Evolutionary conservation across 2,329 filamentous ascomycete genomes (phyloP), one percentile per base, ranked within the genome.

Genomic region (Arthroderma uncinatum): DNA sequence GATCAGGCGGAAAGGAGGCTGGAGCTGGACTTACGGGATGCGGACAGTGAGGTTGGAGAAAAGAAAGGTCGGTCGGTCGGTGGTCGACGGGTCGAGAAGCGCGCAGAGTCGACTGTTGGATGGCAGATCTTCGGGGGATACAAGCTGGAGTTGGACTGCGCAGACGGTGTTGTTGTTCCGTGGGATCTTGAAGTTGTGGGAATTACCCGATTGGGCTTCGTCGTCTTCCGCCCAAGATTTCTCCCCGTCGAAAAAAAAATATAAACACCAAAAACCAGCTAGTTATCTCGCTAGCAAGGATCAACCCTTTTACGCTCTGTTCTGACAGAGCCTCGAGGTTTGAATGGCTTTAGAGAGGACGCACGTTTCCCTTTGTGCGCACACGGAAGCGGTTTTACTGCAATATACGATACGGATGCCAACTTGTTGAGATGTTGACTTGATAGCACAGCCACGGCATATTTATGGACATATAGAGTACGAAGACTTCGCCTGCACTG

Each of bases 171-270:
- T 50, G 40, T 50, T 50, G 47, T 16, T 30, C 21, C 47, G 37
- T 53, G 55, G 48, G 54, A 58, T 54, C 40, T 16, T 39, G 39
- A 28, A 33, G 40, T 48, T 34, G 39, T 36, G 34, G 42, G 48
- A 54, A 40, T 40, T 36, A 53, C 23, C 48, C 16, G 39, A 47
- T 53, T 44, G 37, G 30, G 44, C 34, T 37, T 28, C 36, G 36
- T 54, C 36, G 14, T 28, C 21, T 37, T 40, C 21, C 23, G 16
- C 19, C 54, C 33, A 48, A 33, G 28, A 28, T 47, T 25, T 47
- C 19, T 30, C n/a, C 23, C 23, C 28, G 2, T 10, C 21, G 42
- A 10, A 9, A 37, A 37, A 37, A 37, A 37, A 4, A 37, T 2
- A 28, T 5, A 21, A 10, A 10, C 42, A 25, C 42, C 12, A 48